Base-by-base conservation (phyloP, 768 basidiomycete genomes). In the Glaciozyma antarctica region DNA sequence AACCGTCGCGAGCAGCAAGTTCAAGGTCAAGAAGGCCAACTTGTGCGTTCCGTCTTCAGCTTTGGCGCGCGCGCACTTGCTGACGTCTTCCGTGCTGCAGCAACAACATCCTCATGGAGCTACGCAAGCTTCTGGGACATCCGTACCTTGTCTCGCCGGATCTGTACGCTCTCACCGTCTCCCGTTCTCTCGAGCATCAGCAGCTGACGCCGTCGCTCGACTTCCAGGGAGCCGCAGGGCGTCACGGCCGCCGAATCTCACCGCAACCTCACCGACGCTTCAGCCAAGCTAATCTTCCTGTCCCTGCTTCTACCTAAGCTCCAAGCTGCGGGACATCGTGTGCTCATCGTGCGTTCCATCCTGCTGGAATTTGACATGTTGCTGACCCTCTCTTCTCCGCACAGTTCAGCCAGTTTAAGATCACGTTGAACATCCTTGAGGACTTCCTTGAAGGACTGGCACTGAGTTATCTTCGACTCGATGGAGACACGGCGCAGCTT, bases 361-460 rank as follows among this genome's bases (percentile, higher is more conserved):
- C 1, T 19, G 5, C 24, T n/a, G 28, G 2, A 10, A n/a, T 5
- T 15, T 15, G 12, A 10, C 26, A 0, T 6, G 21, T 2, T 4
- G 19, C 41, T 24, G 0, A 34, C 49, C 5, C n/a, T 0, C 1
- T 34, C 17, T 41, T 45, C 8, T 5, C 47, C 21, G 1, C 6
- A 49, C 63, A 69, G 68, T 74, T 74, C 60, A 67, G 69, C 0
- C 71, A 98, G 78, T 98, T 97, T 85, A 93, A 98, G 77, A 94
- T 98, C 91, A 95, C 92, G 17, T 85, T 99, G 86, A 92, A 97
- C 76, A 80, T 98, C 58, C 90, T 98, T 83, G 94, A 97, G 77
- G 92, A 97, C 75, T 99, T 97, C 77, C 80, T 99, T 59, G 87
- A 91, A 65, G 94, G 88, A 77, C 85, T 93, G 8, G 60, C 64